Base-by-base conservation (phyloP, 768 basidiomycete species). In the Naganishia vishniacii region DNA sequence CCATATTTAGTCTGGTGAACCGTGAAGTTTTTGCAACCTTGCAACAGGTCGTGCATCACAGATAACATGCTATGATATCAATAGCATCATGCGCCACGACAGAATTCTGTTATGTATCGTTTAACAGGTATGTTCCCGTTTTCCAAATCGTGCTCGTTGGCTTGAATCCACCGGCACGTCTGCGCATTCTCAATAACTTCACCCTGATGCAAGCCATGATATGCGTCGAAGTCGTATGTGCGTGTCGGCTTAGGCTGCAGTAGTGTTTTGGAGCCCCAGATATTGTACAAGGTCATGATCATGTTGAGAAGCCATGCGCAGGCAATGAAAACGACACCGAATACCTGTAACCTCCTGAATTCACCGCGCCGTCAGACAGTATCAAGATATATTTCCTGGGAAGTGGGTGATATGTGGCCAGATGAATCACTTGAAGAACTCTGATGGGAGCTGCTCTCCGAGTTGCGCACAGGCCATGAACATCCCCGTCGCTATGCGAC, bases 381-480 rank as follows among this genome's bases (percentile, higher is more conserved):
- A 6, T 23, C 12, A 34, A 8, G 32, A n/a, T n/a, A n/a, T 12
- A 25, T n/a, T n/a, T 8, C 25, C 51, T 7, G n/a, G n/a, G n/a
- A n/a, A n/a, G n/a, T n/a, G n/a, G n/a, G n/a, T n/a, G n/a, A n/a
- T n/a, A n/a, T n/a, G n/a, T n/a, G n/a, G n/a, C n/a, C n/a, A n/a
- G n/a, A 51, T 29, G 28, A 18, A 40, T 59, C 3, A 59, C 58
- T 42, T 59, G 58, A 42, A 44, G 15, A 34, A 26, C 41, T 31
- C 28, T 5, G 58, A 59, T 16, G 58, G 58, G 11, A 59, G 58
- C 31, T 59, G 58, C 26, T 46, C 45, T 18, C 58, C 58, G 20
- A 59, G 26, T 32, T 59, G 58, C 13, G 31, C 58, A 45, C 29
- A 28, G 37, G 58, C 58, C 58, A 59, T 26, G 58, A 59, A 59